These are phyloP conservation scores for Zostera marina DNA, from an alignment of 116 monocot species.

Conservation along the genomic window DNA sequence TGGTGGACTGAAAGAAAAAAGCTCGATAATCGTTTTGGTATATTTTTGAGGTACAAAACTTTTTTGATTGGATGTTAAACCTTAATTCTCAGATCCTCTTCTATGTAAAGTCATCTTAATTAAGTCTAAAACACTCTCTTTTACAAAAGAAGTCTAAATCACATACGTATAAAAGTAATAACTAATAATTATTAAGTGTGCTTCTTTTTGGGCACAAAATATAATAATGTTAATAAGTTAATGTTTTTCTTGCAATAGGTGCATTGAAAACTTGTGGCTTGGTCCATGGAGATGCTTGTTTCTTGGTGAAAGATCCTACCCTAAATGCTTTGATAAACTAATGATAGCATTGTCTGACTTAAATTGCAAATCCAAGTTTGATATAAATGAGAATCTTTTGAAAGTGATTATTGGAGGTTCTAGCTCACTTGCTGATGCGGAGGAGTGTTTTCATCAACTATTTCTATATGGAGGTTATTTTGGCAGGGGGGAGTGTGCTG, in stretches of 20 bases:
- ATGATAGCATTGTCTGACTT: constrained; percentile 25
- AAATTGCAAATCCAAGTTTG: constrained; percentile 26
- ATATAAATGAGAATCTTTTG: constrained; percentile 26
- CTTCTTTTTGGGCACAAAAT: background rate
- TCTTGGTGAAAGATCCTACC: constrained; percentile 26
- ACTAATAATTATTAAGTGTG: background rate
- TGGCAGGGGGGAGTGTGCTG: constrained; percentile 51
- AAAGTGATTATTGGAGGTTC: constrained; percentile 41
- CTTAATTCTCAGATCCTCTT: background rate
- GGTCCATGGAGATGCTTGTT: constrained; percentile 91
- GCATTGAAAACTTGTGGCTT: constrained; percentile 71
- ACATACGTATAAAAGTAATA: background rate
- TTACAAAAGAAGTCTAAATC: too few relatives aligned
- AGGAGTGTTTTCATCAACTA: constrained; percentile 55
- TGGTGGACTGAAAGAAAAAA: constrained; percentile 59
- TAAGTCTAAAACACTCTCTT: too few relatives aligned
- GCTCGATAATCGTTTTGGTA: constrained; percentile 39
- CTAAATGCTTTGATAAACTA: constrained; percentile 17
- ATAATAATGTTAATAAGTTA: background rate
- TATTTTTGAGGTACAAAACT: constrained; percentile 38
- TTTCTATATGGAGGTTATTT: constrained; percentile 47
- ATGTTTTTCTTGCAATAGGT: constrained; percentile 21
- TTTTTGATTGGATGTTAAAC: background rate
- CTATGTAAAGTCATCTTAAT: too few relatives aligned
- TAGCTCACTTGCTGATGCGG: constrained; percentile 23